Base-by-base conservation (phyloP, 495 filamentous ascomycete genomes). In the Glarea lozoyensis region DNA sequence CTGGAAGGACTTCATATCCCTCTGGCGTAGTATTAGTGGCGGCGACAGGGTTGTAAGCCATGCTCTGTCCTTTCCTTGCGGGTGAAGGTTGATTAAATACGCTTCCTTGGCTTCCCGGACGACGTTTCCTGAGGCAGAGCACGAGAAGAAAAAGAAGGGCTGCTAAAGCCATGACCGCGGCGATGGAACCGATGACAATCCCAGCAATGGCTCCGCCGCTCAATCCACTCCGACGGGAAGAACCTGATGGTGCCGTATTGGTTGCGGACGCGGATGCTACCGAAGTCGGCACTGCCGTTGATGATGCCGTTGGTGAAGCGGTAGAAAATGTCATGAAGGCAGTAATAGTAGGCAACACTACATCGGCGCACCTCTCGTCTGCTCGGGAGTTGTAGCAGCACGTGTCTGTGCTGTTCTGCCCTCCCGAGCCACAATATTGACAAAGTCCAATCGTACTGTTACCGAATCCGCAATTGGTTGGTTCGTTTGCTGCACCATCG, bases 401-500 rank as follows among this genome's bases (percentile, higher is more conserved):
- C 0, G 89, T 92, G 61, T 99, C 93, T 38, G 87, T 97, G 12
- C 86, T 79, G 62, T 94, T 95, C 29, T 81, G 74, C 20, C 88
- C 87, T 53, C 82, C 88, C 10, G 77, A 67, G 20, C 72, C 72
- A 60, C 93, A 99, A 54, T 88, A 94, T 12, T 78, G 72, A 64
- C 93, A 99, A 31, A 99, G 69, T 2, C 89, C 88, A 48, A 83
- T 64, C 1, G 86, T 75, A 60, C 93, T 97, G 13, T 75, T 65
- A 22, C 74, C 74, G 59, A 79, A 99, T 32, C 93, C 93, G 63
- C 93, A 99, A 53, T 97, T 81, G 24, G 82, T 62, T 0, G 81
- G 79, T 64, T 99, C 88, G 57, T 97, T 99, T 21, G 67, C 58
- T 22, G 74, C 71, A 41, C 80, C 93, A 30, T 71, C 65, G 27